Conservation (phyloP, 2,329 filamentous ascomycete species). For the Nannizziopsis arthrosporioides region DNA sequence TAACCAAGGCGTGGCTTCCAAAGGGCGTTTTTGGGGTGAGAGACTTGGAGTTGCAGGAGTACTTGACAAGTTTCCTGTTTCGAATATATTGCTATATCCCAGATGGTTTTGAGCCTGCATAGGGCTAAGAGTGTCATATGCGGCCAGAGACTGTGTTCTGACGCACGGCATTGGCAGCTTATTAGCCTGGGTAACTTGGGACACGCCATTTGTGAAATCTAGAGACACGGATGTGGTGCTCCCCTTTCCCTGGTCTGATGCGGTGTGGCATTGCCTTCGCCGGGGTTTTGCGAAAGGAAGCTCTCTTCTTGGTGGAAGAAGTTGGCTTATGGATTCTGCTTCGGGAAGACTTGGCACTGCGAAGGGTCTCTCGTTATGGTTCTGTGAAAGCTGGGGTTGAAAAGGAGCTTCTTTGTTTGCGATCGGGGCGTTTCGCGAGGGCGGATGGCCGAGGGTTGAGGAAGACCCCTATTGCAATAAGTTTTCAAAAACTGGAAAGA, state of each 20-base stretch:
- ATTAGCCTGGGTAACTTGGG: neutral
- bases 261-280: neutral
- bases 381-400: neutral
- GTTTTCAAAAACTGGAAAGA: neutral
- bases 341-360: constrained; percentile 23
- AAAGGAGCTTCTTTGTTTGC: neutral
- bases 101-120: no score
- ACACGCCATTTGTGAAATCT: neutral
- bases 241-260: neutral
- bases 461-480: constrained; percentile 8
- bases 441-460: constrained; percentile 3
- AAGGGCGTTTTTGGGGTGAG: no score
- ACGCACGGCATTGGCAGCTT: no score
- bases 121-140: no score
- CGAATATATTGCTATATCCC: no score
- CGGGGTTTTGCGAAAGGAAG: constrained; percentile 30
- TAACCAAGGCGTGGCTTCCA: no score
- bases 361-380: constrained; percentile 17
- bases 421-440: neutral
- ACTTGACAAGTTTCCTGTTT: no score
- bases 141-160: no score
- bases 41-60: no score
- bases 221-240: neutral
- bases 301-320: constrained; percentile 34
- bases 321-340: constrained; percentile 22